Evolutionary conservation across 139 green algal genomes (phyloP).

Genomic region (Trebouxia sp.): DNA sequence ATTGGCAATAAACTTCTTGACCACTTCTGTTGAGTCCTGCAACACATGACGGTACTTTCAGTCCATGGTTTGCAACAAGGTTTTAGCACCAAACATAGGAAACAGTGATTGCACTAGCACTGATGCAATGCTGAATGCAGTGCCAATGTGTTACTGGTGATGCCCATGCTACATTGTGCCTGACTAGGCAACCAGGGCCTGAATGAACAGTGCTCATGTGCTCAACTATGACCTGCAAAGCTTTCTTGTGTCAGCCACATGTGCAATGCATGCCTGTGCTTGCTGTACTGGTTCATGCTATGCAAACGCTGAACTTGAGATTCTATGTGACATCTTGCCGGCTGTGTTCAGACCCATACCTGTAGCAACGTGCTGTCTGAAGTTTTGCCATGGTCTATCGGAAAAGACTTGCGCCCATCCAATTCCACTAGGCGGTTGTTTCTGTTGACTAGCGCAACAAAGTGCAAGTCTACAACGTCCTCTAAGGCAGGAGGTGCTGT

Average conservation of each 20-base stretch:
- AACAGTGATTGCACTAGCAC: too few relatives aligned
- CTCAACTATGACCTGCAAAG: too few relatives aligned
- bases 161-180: too few relatives aligned
- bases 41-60: neutral
- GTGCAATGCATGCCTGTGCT: too few relatives aligned
- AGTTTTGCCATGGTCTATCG: constrained; percentile 76
- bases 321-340: too few relatives aligned
- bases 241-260: too few relatives aligned
- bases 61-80: neutral
- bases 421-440: constrained; percentile 82
- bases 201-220: too few relatives aligned
- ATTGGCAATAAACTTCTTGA: constrained; percentile 15
- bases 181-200: too few relatives aligned
- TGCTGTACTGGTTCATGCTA: too few relatives aligned
- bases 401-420: constrained; percentile 70
- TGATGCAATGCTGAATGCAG: too few relatives aligned
- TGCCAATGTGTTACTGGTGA: too few relatives aligned
- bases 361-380: constrained; percentile 60
- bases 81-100: neutral
- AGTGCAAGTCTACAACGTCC: constrained; percentile 87
- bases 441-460: constrained; percentile 79
- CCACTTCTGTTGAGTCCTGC: neutral
- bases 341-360: constrained; percentile 21
- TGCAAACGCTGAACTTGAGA: too few relatives aligned
- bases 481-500: constrained; percentile 65